Evolutionary conservation across 2,329 filamentous ascomycete species (phyloP), one percentile per base, ranked within the genome.

Genomic region (Sclerotinia spermophila): DNA sequence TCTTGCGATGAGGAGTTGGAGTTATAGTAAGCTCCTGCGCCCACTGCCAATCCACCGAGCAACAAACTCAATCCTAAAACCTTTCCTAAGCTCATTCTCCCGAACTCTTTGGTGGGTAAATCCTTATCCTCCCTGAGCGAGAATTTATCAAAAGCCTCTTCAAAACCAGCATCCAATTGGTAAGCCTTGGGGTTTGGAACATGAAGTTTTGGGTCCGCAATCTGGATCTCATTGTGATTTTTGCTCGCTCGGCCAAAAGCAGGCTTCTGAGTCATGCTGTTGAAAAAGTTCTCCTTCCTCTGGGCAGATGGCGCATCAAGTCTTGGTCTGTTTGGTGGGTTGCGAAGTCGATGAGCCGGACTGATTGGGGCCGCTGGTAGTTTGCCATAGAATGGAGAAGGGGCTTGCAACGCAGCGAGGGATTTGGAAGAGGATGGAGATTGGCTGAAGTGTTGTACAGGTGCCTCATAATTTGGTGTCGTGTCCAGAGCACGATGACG

Each of bases 311-410:
- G 75, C 79, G 86, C 76, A 77, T 83, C 82, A 38, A 90, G 81
- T 1, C 85, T 80, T 0, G 87, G 85, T 48, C 84, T 82, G 71
- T 86, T 87, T 6, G 86, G 85, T 1, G 89, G 89, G 72, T 91
- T 92, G 44, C 87, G 84, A 10, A 88, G 79, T 58, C 84, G 84
- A 55, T 89, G 86, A 2, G 89, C 89, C 33, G 90, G 89, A n/a
- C 85, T 86, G 21, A 85, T 86, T 21, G 92, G 91, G 1, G 90
- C 89, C 0, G 89, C 84, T 5, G 92, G 92, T 3, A 93, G 85
- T 71, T 86, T 88, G 80, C 88, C 91, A 84, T 88, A 90, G 77
- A 94, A 93, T 1, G 89, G 87, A 15, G 73, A 74, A 19, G 74
- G 58, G 38, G 73, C 56, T 2, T 56, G 56, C 10, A 66, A 69